phyloP scores from a whole-genome alignment of 2,329 filamentous ascomycete genomes.

The Aspergillus fijiensis region DNA sequence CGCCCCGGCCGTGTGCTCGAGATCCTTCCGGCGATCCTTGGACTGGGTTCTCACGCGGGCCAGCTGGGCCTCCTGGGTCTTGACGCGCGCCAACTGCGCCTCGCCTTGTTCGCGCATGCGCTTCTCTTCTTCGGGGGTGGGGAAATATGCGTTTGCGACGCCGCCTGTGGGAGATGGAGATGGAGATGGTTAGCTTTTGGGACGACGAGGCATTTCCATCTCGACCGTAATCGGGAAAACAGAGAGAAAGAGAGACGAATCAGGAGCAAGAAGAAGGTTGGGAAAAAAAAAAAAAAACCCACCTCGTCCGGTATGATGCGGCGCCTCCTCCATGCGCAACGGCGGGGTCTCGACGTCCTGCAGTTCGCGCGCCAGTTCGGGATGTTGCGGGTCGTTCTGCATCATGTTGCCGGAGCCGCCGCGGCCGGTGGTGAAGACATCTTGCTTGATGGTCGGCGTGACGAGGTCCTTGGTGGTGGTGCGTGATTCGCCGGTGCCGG shows the following conservation, averaged over 20 bases:
- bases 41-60: constrained; percentile 29
- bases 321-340: constrained; percentile 38
- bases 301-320: constrained; percentile 47
- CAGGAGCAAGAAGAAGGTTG: not conserved
- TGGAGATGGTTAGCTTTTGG: constrained; percentile 1
- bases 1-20: constrained; percentile 14
- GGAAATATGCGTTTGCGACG: constrained; percentile 36
- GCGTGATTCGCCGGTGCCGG: constrained; percentile 53
- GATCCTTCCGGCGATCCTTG: constrained; percentile 18
- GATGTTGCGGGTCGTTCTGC: constrained; percentile 65
- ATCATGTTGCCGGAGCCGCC: constrained; percentile 90
- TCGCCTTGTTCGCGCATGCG: constrained; percentile 34
- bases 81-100: constrained; percentile 32
- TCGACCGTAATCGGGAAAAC: no score
- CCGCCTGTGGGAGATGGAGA: constrained; percentile 26
- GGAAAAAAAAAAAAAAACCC: constrained; percentile 16
- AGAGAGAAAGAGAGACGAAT: not conserved
- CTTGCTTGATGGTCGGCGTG: constrained; percentile 78
- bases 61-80: constrained; percentile 33
- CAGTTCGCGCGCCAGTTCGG: constrained; percentile 68
- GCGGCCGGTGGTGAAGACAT: constrained; percentile 85
- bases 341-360: constrained; percentile 73
- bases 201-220: not conserved
- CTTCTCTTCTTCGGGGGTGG: constrained; percentile 28
- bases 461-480: constrained; percentile 65